These are phyloP conservation scores for Cryptosporidium muris DNA, from an alignment of 169 alveolate genomes.

Conservation along the genomic window DNA sequence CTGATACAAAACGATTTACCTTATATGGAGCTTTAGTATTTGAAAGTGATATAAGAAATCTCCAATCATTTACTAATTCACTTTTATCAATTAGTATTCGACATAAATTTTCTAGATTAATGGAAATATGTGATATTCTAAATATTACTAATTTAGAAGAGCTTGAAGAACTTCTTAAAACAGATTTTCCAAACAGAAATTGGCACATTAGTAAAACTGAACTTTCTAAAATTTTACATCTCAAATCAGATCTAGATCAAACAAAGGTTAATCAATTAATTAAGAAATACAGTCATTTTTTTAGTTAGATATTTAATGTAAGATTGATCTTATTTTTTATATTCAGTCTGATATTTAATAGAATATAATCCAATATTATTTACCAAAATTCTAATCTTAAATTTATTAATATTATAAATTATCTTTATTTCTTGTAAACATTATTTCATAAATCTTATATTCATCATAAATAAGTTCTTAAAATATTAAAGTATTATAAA, in stretches of 20 bases:
- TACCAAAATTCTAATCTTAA: not conserved
- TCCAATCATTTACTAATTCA: conserved; percentile 53
- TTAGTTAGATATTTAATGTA: not conserved
- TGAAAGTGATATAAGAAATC: conserved; percentile 57
- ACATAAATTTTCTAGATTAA: conserved; percentile 41
- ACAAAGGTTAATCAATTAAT: conserved; percentile 9
- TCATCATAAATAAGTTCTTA: too few species aligned
- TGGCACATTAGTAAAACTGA: conserved; percentile 58
- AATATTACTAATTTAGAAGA: conserved; percentile 54
- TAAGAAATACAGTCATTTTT: conserved; percentile 36
- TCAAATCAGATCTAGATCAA: conserved; percentile 48
- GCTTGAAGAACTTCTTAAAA: conserved; percentile 30
- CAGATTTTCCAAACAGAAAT: conserved; percentile 67
- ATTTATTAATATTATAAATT: not conserved
- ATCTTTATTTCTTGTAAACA: too few species aligned
- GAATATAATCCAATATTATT: not conserved
- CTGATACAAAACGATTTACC: conserved; percentile 53
- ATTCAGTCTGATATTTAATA: not conserved
- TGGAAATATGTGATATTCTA: conserved; percentile 59
- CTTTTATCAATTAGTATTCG: conserved; percentile 64
- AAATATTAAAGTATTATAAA: too few species aligned
- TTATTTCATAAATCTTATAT: too few species aligned
- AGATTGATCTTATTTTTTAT: not conserved
- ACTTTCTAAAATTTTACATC: conserved; percentile 15
- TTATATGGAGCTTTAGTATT: conserved; percentile 67